Evolutionary conservation across 257 asterid species (phyloP).

Genomic region (Ajuga chamaepitys): DNA sequence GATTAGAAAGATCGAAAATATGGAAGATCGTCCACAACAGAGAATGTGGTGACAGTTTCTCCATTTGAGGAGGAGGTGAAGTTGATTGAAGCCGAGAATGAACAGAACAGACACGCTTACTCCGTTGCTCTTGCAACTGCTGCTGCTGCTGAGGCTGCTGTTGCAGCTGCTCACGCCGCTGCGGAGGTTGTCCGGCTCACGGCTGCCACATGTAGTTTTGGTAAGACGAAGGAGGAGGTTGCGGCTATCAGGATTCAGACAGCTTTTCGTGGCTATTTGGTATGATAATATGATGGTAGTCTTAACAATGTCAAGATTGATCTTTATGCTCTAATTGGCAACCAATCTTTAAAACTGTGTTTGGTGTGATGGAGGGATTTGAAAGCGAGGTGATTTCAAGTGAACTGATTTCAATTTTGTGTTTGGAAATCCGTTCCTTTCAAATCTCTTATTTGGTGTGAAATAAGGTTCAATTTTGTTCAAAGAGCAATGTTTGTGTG

Average conservation of each 20-base stretch:
- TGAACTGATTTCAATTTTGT: too few species aligned
- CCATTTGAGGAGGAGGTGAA: slow-evolving; percentile 33
- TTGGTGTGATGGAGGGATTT: neutral
- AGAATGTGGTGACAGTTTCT: slow-evolving; percentile 24
- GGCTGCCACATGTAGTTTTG: slow-evolving; percentile 31
- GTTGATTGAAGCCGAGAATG: slow-evolving; percentile 52
- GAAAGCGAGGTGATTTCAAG: too few species aligned
- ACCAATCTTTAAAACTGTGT: neutral
- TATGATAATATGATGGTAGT: slow-evolving; percentile 2
- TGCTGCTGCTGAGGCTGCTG: slow-evolving; percentile 89
- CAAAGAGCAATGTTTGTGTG: too few species aligned
- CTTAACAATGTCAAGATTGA: neutral
- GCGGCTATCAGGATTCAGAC: slow-evolving; percentile 84
- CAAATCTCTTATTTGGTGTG: too few species aligned
- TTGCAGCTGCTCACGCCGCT: slow-evolving; percentile 84
- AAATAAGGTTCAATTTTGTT: too few species aligned
- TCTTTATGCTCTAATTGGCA: neutral
- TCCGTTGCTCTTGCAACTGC: slow-evolving; percentile 85
- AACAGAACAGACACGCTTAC: slow-evolving; percentile 69
- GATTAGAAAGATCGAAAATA: slow-evolving; percentile 34
- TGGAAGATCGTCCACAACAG: slow-evolving; percentile 26
- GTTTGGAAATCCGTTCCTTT: too few species aligned
- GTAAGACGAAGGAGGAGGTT: slow-evolving; percentile 63
- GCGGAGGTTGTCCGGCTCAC: slow-evolving; percentile 86
- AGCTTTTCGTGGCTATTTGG: slow-evolving; percentile 76